Evolutionary conservation across 2,329 filamentous ascomycete genomes (phyloP).

Genomic region (Periconia macrospinosa): DNA sequence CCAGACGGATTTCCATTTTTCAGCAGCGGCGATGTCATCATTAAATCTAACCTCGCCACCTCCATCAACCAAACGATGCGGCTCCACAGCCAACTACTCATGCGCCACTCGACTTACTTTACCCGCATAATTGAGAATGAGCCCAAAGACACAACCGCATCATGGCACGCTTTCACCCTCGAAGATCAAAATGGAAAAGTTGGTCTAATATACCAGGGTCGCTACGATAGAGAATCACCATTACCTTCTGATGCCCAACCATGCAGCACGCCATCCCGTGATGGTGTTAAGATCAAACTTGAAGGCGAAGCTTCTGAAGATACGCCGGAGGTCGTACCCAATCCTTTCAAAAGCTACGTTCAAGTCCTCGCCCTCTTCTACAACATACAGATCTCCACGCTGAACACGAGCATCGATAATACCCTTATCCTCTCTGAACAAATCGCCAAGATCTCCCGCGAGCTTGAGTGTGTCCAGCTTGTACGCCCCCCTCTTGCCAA

Average conservation of each 20-base stretch:
- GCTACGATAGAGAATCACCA: constrained; percentile 1
- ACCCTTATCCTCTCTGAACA: constrained; percentile 29
- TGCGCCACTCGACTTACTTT: constrained; percentile 14
- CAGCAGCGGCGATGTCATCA: constrained; percentile 17
- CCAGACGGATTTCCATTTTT: constrained; percentile 15
- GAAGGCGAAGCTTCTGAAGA: constrained; percentile 7
- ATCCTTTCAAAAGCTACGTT: constrained; percentile 9
- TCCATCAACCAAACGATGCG: constrained; percentile 2
- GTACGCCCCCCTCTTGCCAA: constrained; percentile 25
- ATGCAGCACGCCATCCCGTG: not conserved
- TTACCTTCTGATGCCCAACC: not conserved
- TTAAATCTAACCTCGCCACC: constrained; percentile 1
- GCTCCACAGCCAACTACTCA: constrained; percentile 13
- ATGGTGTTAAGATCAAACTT: constrained; percentile 7
- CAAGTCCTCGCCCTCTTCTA: constrained; percentile 33
- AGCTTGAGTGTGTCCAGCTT: constrained; percentile 23
- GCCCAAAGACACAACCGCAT: not conserved
- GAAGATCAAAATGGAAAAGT: constrained; percentile 3
- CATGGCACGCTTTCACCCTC: constrained; percentile 10
- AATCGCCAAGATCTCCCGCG: constrained; percentile 26
- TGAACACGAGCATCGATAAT: constrained; percentile 12
- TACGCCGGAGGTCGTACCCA: not conserved
- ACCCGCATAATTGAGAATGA: not conserved
- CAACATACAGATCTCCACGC: constrained; percentile 17
- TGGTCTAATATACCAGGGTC: constrained; percentile 1